Percentiles rank a stretch among this genome's conserved stretches.
Conservation (phyloP, 1,284 basidiomycete species). For the Pseudozyma sp. region DNA sequence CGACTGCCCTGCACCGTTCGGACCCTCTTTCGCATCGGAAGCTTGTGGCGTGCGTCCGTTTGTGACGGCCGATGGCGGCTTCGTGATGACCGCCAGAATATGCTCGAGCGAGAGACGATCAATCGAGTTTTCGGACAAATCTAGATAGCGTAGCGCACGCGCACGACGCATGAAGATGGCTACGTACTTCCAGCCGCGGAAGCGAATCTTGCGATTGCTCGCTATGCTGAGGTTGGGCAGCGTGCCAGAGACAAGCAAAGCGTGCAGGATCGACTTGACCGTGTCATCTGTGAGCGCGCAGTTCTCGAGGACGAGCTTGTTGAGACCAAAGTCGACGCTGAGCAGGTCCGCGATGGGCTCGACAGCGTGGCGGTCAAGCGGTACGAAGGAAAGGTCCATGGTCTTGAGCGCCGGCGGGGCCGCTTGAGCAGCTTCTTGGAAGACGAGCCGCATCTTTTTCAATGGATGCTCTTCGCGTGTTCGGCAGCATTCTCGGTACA, state of each 20-base stretch:
- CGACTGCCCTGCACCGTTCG: neutral
- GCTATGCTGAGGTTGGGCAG: slow-evolving; percentile 87
- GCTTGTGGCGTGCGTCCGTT: slow-evolving; percentile 7
- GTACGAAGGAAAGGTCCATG: slow-evolving; percentile 60
- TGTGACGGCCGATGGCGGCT: slow-evolving; percentile 26
- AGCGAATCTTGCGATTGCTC: slow-evolving; percentile 84
- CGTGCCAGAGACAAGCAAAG: slow-evolving; percentile 84
- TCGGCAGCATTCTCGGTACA: slow-evolving; percentile 67
- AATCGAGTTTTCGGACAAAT: slow-evolving; percentile 86
- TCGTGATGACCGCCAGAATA: slow-evolving; percentile 75
- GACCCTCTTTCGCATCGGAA: slow-evolving; percentile 8
- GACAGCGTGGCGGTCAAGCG: slow-evolving; percentile 54
- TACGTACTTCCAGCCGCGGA: slow-evolving; percentile 82
- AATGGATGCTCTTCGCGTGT: slow-evolving; percentile 65
- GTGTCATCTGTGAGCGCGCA: slow-evolving; percentile 71
- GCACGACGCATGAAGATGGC: slow-evolving; percentile 83
- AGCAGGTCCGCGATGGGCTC: slow-evolving; percentile 66
- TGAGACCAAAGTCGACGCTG: slow-evolving; percentile 63
- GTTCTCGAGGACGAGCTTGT: slow-evolving; percentile 63
- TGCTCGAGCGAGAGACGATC: slow-evolving; percentile 82
- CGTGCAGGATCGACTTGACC: slow-evolving; percentile 89
- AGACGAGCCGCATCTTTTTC: slow-evolving; percentile 62
- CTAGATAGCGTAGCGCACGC: slow-evolving; percentile 81
- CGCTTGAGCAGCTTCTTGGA: slow-evolving; percentile 53
- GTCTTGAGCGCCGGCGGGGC: slow-evolving; percentile 53